These are phyloP conservation scores for Scedosporium boydii DNA, from an alignment of 2,329 filamentous ascomycete species.

Conservation along the genomic window DNA sequence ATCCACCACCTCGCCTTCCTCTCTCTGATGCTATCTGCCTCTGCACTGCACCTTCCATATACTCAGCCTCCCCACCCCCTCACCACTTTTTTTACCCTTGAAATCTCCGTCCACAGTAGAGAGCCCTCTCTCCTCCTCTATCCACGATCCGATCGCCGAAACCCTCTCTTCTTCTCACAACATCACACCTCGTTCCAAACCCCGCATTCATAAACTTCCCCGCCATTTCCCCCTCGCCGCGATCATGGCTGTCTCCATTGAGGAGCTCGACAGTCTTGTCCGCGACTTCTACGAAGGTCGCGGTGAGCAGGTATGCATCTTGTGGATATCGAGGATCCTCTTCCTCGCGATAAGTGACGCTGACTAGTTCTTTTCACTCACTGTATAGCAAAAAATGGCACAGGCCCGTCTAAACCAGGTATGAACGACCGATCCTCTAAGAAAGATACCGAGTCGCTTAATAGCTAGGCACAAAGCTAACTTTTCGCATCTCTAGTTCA, in stretches of 20 bases:
- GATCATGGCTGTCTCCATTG: constrained; percentile 64
- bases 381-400: constrained; percentile 81
- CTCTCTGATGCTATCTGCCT: not conserved
- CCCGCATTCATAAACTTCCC: constrained; percentile 5
- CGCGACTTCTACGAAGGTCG: constrained; percentile 96
- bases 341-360: constrained; percentile 3
- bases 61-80: constrained; percentile 5
- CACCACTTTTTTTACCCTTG: constrained; percentile 11
- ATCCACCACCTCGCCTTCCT: constrained; percentile 8
- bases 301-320: constrained; percentile 67
- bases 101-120: not conserved
- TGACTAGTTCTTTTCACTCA: constrained; percentile 4
- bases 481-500: constrained; percentile 56
- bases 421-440: constrained; percentile 24
- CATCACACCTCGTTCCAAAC: constrained; percentile 2
- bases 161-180: constrained; percentile 1
- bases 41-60: not conserved
- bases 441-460: constrained; percentile 2
- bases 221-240: constrained; percentile 10
- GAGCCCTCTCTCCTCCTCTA: not conserved
- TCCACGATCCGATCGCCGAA: not conserved
- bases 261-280: constrained; percentile 93
- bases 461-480: not conserved
- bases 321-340: not conserved
- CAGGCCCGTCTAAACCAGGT: constrained; percentile 90